Conservation (phyloP, 129 eudicot species). For the Pseudognaphalium luteoalbum region DNA sequence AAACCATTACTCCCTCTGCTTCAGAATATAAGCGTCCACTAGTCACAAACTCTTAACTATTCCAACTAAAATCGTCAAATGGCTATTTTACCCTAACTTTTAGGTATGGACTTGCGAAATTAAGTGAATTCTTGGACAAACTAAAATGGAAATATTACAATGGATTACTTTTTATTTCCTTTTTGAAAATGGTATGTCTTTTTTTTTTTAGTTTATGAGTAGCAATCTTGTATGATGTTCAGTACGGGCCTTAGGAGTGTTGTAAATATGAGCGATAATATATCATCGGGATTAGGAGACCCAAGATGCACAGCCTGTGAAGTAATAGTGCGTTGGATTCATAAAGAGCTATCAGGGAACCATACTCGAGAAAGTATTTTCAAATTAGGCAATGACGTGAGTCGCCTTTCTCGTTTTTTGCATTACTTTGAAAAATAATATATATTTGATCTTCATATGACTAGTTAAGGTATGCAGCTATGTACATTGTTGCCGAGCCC, state of each 20-base stretch:
- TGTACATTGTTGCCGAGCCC: slow-evolving; percentile 26
- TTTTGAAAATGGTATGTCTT: no score
- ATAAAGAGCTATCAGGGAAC: slow-evolving; percentile 38
- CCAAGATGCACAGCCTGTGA: slow-evolving; percentile 60
- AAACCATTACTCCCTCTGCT: no score
- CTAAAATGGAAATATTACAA: no score
- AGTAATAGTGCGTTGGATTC: slow-evolving; percentile 68
- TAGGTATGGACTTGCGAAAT: no score
- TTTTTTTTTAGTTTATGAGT: no score
- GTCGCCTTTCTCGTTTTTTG: not conserved
- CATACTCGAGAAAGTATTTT: not conserved
- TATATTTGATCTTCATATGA: not conserved
- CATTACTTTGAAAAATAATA: not conserved
- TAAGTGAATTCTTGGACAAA: no score
- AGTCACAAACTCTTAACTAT: no score
- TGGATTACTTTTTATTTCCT: no score
- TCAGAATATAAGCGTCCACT: no score
- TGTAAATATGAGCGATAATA: not conserved
- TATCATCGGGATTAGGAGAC: slow-evolving; percentile 26
- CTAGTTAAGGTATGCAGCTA: slow-evolving; percentile 20
- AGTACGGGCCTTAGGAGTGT: slow-evolving; percentile 75
- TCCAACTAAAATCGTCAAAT: no score
- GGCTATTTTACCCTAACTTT: no score
- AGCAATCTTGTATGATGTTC: not conserved
- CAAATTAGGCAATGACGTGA: not conserved